Evolutionary conservation across 345 rosid genomes (phyloP).

Genomic region (Populus deltoides): DNA sequence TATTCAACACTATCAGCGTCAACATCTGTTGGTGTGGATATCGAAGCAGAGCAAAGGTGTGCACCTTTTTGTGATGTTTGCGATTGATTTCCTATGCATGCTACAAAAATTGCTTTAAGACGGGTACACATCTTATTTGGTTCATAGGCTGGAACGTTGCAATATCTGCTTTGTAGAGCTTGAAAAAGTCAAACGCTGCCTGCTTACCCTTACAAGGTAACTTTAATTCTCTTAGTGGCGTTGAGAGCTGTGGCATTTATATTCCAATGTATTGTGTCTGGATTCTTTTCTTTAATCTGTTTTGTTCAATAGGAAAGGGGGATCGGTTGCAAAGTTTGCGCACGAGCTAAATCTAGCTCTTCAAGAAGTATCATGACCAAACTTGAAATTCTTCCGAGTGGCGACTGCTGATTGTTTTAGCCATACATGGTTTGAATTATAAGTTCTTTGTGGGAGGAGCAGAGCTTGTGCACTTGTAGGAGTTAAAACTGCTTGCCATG

Average conservation of each 20-base stretch:
- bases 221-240: constrained; percentile 1
- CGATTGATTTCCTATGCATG: neutral
- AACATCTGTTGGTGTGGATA: constrained; percentile 85
- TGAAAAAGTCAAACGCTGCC: constrained; percentile 68
- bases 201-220: constrained; percentile 50
- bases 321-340: constrained; percentile 79
- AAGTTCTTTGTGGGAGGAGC: constrained; percentile 8
- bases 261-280: neutral
- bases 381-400: constrained; percentile 1
- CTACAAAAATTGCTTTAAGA: neutral
- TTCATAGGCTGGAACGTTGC: constrained; percentile 72
- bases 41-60: constrained; percentile 97
- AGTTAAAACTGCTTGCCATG: neutral
- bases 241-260: neutral
- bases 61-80: constrained; percentile 7
- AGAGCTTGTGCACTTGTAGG: constrained; percentile 13
- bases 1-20: constrained; percentile 80
- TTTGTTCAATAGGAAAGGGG: constrained; percentile 63
- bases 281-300: neutral
- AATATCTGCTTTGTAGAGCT: constrained; percentile 82
- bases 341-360: constrained; percentile 82
- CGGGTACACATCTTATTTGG: constrained; percentile 3
- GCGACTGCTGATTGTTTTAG: constrained; percentile 14
- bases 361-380: constrained; percentile 59
- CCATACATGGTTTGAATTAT: constrained; percentile 8